These are phyloP conservation scores for Ormosia emarginata DNA, from an alignment of 306 rosid species.

Conservation along the genomic window DNA sequence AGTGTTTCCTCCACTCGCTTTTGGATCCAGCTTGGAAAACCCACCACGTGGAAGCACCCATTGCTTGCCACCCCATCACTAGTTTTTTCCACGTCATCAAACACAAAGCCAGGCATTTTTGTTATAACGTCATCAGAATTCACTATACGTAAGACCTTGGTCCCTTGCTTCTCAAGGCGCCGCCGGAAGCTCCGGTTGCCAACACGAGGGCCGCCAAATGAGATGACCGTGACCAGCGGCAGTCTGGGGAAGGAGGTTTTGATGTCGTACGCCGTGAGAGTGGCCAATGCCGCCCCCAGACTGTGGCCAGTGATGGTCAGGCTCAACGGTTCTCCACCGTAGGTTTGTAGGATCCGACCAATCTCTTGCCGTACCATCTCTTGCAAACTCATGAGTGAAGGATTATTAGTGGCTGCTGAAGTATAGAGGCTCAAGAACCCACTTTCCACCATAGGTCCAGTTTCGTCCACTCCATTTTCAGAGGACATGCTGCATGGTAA, in stretches of 20 bases:
- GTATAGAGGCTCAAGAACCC: slow-evolving; percentile 84
- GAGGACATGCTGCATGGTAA: background rate
- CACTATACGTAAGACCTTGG: slow-evolving; percentile 67
- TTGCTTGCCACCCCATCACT: background rate
- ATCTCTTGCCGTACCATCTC: slow-evolving; percentile 59
- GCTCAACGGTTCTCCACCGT: slow-evolving; percentile 56
- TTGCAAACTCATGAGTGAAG: slow-evolving; percentile 44
- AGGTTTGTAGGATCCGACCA: slow-evolving; percentile 34
- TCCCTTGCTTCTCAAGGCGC: slow-evolving; percentile 49
- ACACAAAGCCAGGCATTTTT: slow-evolving; percentile 66
- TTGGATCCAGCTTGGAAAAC: slow-evolving; percentile 46
- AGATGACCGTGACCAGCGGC: slow-evolving; percentile 62
- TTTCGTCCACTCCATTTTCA: background rate
- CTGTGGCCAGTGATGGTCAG: slow-evolving; percentile 89
- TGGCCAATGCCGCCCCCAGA: slow-evolving; percentile 90
- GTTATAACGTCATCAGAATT: slow-evolving; percentile 71
- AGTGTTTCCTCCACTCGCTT: slow-evolving; percentile 44
- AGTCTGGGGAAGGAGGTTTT: slow-evolving; percentile 13
- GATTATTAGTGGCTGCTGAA: background rate
- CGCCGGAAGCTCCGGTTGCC: slow-evolving; percentile 59
- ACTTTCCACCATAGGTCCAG: slow-evolving; percentile 64
- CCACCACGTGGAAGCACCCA: background rate
- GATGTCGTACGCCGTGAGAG: slow-evolving; percentile 57
- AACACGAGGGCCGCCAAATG: slow-evolving; percentile 82
- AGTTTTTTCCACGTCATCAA: slow-evolving; percentile 15